Evolutionary conservation across 208 protist species (phyloP), one percentile per base, ranked within the genome.

Genomic region (Porcisia hertigi): DNA sequence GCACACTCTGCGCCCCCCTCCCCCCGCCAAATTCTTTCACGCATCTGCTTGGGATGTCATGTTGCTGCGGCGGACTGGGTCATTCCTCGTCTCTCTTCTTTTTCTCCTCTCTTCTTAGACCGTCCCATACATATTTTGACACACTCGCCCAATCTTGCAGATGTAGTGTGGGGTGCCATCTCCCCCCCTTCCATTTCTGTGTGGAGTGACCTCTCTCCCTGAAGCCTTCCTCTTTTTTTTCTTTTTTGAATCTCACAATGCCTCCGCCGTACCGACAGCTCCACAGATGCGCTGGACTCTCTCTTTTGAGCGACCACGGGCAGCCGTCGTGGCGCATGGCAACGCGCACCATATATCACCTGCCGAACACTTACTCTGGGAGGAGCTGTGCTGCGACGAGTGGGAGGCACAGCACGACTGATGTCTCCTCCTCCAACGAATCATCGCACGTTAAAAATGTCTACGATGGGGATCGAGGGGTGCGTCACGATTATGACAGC

Each of bases 271-370:
- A 23, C 53, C 47, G 30, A 18, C 69, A 47, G 69, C 69, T 72
- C 49, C 53, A 72, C 53, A 30, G 30, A 18, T 72, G 69, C 69
- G 53, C 30, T n/a, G 69, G 53, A n/a, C 34, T 43, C 43, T 45
- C 53, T 11, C 47, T 23, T 14, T 9, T 1, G 25, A 45, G 30
- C 36, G 69, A 16, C 49, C 3, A 8, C n/a, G 36, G 34, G 45
- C 20, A 23, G 34, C 53, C 2, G 20, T 18, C 52, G 16, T 49
- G 49, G 8, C 36, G 14, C 16, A 12, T 59, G 69, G 20, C 53
- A 45, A 60, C 36, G n/a, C 69, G 53, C 53, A 72, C 69, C 69
- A 67, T 49, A 23, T 52, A 47, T n/a, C 18, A 49, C 18, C 23
- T 52, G 25, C 36, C 23, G 63, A 30, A 34, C 16, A 34, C 25